Percentiles rank a stretch among this genome's conserved stretches.
Evolutionary conservation across 345 rosid species (phyloP).

Genomic region (Hypericum androsaemum): DNA sequence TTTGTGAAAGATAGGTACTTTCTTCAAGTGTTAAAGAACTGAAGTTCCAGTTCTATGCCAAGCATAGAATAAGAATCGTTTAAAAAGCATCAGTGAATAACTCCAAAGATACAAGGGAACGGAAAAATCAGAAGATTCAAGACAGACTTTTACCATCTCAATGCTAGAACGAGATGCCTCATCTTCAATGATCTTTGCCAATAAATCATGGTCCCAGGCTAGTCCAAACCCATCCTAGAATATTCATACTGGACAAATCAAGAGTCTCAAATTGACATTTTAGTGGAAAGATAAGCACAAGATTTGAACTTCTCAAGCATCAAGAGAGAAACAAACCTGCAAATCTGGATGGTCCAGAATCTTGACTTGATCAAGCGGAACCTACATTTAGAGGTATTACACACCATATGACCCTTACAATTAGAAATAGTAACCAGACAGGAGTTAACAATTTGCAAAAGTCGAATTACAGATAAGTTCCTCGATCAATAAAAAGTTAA

Average conservation of each 20-base stretch:
- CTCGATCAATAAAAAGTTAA: neutral
- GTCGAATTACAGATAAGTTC: neutral
- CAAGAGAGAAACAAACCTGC: constrained; percentile 33
- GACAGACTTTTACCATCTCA: constrained; percentile 37
- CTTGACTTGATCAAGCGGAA: constrained; percentile 53
- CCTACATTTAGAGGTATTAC: constrained; percentile 22
- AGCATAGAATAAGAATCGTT: neutral
- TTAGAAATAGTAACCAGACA: neutral
- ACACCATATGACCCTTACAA: neutral
- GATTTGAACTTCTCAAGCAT: neutral
- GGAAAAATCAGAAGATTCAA: neutral
- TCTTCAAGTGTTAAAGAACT: too few species aligned
- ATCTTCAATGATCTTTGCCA: constrained; percentile 46
- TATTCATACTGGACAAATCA: constrained; percentile 7
- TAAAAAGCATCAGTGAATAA: neutral
- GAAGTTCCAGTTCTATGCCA: too few species aligned
- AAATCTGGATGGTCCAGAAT: constrained; percentile 55
- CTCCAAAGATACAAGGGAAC: neutral
- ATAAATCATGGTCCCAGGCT: constrained; percentile 52
- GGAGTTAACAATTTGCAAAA: neutral
- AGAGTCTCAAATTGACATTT: constrained; percentile 8
- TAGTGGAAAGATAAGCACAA: neutral
- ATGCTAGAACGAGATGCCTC: constrained; percentile 42
- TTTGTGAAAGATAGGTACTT: neutral
- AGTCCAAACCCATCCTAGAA: constrained; percentile 79